These are phyloP conservation scores for Pestalotiopsis sp. DNA, from an alignment of 2,329 filamentous ascomycete genomes.

Conservation along the genomic window DNA sequence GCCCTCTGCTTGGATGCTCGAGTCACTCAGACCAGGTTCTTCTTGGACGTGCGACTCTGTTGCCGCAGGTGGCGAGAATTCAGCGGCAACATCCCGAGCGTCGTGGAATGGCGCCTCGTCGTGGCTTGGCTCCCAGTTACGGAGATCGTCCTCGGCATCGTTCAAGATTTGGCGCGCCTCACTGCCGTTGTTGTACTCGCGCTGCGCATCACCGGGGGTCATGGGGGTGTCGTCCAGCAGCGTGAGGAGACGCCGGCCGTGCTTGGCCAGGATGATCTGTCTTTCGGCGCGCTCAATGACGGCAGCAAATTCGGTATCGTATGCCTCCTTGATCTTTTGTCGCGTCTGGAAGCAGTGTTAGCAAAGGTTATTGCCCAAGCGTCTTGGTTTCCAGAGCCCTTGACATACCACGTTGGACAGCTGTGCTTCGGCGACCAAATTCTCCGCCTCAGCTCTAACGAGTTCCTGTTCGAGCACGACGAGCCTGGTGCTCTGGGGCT, in stretches of 20 bases:
- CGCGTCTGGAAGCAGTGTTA: constrained; percentile 64
- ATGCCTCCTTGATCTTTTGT: constrained; percentile 94
- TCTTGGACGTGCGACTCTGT: not conserved
- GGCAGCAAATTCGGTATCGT: constrained; percentile 83
- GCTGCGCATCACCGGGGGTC: constrained; percentile 78
- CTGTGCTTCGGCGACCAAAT: constrained; percentile 93
- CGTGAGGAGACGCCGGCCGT: constrained; percentile 82
- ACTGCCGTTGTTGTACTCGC: constrained; percentile 65
- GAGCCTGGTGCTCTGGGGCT: constrained; percentile 80
- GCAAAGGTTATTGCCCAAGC: not conserved
- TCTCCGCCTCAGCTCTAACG: constrained; percentile 93
- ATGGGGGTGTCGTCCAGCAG: constrained; percentile 89
- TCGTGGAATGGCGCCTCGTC: constrained; percentile 30
- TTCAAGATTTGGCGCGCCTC: constrained; percentile 85
- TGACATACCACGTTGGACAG: constrained; percentile 84
- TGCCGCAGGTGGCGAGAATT: not conserved
- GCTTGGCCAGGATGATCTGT: constrained; percentile 90
- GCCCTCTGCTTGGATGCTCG: not conserved
- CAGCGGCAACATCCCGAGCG: not conserved
- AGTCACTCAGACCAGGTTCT: not conserved
- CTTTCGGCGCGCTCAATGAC: constrained; percentile 97
- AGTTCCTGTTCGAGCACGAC: constrained; percentile 93
- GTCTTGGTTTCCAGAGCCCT: not conserved
- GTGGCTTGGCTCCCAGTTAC: constrained; percentile 65
- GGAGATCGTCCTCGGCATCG: constrained; percentile 87